phyloP scores from a whole-genome alignment of 2,329 filamentous ascomycete genomes.

The Thelonectria blattea region DNA sequence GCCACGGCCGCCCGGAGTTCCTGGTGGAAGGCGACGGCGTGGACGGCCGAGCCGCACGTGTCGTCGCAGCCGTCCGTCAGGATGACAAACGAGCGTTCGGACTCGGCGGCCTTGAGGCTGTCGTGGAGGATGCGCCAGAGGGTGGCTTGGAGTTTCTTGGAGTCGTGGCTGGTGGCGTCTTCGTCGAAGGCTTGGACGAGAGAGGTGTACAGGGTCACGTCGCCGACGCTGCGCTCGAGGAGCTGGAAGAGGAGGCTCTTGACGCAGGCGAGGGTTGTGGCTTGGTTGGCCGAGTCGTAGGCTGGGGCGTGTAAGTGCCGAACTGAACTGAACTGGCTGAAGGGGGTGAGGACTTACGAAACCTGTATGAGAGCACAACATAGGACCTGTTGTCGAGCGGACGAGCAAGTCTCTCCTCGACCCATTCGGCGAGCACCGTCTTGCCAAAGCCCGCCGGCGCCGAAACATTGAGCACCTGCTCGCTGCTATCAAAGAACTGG shows the following conservation, averaged over 20 bases:
- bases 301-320: conserved; percentile 13
- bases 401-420: conserved; percentile 47
- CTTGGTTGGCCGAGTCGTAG: conserved; percentile 41
- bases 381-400: conserved; percentile 45
- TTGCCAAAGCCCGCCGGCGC: conserved; percentile 45
- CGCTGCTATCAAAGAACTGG: conserved; percentile 43
- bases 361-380: conserved; percentile 45
- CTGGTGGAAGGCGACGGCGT: conserved; percentile 40
- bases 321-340: no score
- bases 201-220: conserved; percentile 43
- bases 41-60: conserved; percentile 35
- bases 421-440: conserved; percentile 48
- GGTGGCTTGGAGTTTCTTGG: conserved; percentile 36
- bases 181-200: conserved; percentile 38
- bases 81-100: conserved; percentile 40
- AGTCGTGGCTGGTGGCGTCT: conserved; percentile 31
- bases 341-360: conserved; percentile 38
- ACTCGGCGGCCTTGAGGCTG: conserved; percentile 42
- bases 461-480: conserved; percentile 45
- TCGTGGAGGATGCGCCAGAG: conserved; percentile 45
- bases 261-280: conserved; percentile 42
- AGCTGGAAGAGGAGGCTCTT: conserved; percentile 48
- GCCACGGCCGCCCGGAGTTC: conserved; percentile 39
- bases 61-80: conserved; percentile 48
- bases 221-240: conserved; percentile 47